Percentiles rank a stretch among this genome's conserved stretches.
These are phyloP conservation scores for Alternaria viburni DNA, from an alignment of 2,329 filamentous ascomycete genomes.

Conservation along the genomic window DNA sequence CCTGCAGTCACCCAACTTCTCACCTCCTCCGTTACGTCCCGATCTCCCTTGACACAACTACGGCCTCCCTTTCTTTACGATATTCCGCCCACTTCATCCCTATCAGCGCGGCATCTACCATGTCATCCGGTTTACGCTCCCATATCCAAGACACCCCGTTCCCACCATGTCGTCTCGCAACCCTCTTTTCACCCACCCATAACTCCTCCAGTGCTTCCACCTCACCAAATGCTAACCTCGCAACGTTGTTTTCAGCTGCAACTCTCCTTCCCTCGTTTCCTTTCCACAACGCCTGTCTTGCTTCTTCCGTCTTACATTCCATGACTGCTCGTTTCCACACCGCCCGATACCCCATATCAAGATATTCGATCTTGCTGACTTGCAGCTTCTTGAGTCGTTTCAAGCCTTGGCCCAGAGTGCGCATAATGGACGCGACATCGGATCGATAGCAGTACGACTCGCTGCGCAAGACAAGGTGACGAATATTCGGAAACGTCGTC, in stretches of 20 bases:
- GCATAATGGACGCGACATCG: constrained; percentile 12
- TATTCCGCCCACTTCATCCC: constrained; percentile 14
- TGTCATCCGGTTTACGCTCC: constrained; percentile 16
- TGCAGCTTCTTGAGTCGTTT: constrained; percentile 8
- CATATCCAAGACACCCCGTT: constrained; percentile 16
- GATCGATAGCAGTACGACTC: constrained; percentile 23
- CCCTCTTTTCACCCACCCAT: constrained; percentile 23
- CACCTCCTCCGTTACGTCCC: neutral
- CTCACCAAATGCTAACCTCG: constrained; percentile 13
- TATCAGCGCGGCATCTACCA: neutral
- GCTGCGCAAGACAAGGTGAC: constrained; percentile 16
- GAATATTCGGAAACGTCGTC: constrained; percentile 9
- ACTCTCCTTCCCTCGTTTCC: constrained; percentile 20
- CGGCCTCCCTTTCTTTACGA: constrained; percentile 16
- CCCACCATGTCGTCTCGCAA: constrained; percentile 14
- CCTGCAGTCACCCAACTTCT: neutral
- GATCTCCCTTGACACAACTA: constrained; percentile 15
- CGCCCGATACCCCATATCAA: constrained; percentile 23
- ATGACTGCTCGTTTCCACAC: constrained; percentile 21
- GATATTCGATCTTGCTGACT: constrained; percentile 16
- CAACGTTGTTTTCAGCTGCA: constrained; percentile 21
- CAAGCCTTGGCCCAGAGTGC: constrained; percentile 7
- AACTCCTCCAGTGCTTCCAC: constrained; percentile 14
- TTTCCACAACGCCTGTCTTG: constrained; percentile 14
- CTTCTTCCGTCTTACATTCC: constrained; percentile 14